These are phyloP conservation scores for Syncephalastrum sp. DNA, from an alignment of 371 early-diverging fungal species.

Conservation along the genomic window DNA sequence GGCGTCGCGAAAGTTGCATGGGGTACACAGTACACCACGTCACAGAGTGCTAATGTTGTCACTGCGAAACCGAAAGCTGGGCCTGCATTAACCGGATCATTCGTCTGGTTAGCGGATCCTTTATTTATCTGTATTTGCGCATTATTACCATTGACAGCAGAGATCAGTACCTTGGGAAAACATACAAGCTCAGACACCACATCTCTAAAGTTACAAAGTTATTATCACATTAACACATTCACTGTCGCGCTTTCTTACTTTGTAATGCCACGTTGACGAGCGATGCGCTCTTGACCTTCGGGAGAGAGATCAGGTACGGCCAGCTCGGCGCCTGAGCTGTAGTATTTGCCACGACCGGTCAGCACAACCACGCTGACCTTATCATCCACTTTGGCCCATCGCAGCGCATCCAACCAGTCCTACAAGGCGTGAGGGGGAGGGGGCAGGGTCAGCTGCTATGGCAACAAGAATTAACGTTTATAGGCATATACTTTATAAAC, in stretches of 20 bases:
- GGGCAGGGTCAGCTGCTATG: not conserved
- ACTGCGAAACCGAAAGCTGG: constrained; percentile 71
- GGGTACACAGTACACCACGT: constrained; percentile 66
- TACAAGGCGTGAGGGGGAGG: constrained; percentile 14
- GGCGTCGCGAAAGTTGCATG: constrained; percentile 67
- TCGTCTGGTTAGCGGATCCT: not conserved
- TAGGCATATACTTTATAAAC: constrained; percentile 44
- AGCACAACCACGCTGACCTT: constrained; percentile 59
- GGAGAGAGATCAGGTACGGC: constrained; percentile 34
- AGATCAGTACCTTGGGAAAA: constrained; percentile 73
- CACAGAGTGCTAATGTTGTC: constrained; percentile 67
- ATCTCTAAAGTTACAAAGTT: constrained; percentile 25
- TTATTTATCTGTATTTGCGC: not conserved
- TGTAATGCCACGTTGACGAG: constrained; percentile 22
- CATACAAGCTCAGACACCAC: constrained; percentile 59
- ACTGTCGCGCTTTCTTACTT: constrained; percentile 13
- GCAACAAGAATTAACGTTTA: not conserved
- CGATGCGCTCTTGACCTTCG: constrained; percentile 26
- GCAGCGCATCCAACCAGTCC: constrained; percentile 64
- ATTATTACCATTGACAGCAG: constrained; percentile 65
- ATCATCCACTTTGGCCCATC: constrained; percentile 51
- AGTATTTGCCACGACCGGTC: constrained; percentile 71
- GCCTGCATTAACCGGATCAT: constrained; percentile 32
- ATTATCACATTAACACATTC: no score
- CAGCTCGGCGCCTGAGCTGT: constrained; percentile 67